Evolutionary conservation across 495 filamentous ascomycete genomes (phyloP), one percentile per base, ranked within the genome.

Genomic region (Sporormia fimetaria): DNA sequence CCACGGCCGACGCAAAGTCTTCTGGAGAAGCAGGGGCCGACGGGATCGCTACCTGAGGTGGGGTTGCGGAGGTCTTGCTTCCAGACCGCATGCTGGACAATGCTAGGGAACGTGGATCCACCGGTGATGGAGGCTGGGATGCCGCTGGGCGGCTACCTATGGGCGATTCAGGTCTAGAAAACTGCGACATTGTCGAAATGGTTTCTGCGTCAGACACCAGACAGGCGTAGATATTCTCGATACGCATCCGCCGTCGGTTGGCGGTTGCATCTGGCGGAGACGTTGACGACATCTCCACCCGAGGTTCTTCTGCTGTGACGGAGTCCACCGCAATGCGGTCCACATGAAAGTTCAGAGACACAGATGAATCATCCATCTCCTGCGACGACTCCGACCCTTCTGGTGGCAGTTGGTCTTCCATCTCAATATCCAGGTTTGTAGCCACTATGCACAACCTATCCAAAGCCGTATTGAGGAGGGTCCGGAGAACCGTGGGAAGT

Each of bases 401-500:
- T 20, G 46, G 3, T 14, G 47, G 21, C 6, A 40, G 20, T 33
- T 51, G 37, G 16, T 45, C 51, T 16, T 55, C 46, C 6, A 55
- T 32, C 17, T 51, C 66, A 40, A 78, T 62, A 8, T 64, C 62
- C 10, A 81, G 65, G 28, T 66, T 57, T 29, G 67, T 70, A 26
- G 94, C 69, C 21, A 67, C 67, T 12, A 95, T 60, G 59, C 85
- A 72, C 17, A 93, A 60, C 26, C 87, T 74, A 55, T 95, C 85
- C 22, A 75, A 66, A 40, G 95, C 74, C 4, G 86, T 86, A 57
- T 85, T 78, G 0, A 96, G 59, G 51, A 92, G 88, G 17, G 72
- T 77, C 7, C 84, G 77, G 10, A 99, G 66, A 49, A 95, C 88
- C 2, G 64, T 73, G 7, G 92, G 92, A 6, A 96, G 62, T 2